phyloP scores from a whole-genome alignment of 2,329 filamentous ascomycete genomes.

The Trichoderma sp. region DNA sequence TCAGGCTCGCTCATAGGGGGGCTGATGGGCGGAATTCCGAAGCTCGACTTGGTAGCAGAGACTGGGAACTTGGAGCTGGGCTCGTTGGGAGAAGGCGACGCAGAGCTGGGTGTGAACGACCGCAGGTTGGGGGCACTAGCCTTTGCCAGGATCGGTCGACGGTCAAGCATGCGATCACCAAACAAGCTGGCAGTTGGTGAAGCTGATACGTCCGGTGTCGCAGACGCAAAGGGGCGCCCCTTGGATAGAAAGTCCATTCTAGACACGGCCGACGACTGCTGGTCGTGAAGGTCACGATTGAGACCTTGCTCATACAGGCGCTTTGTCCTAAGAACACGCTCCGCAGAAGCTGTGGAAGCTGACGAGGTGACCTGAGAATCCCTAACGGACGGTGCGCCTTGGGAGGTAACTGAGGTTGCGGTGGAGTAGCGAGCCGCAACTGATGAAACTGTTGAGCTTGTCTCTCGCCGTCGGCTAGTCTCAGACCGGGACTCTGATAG shows the following conservation, averaged over 20 bases:
- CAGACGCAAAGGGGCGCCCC: conserved; percentile 51
- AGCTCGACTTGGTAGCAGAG: conserved; percentile 33
- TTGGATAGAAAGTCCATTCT: conserved; percentile 76
- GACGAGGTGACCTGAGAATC: conserved; percentile 46
- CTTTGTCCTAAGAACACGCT: conserved; percentile 67
- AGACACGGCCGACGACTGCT: conserved; percentile 73
- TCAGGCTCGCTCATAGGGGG: conserved; percentile 68
- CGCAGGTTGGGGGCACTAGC: conserved; percentile 69
- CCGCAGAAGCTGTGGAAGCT: conserved; percentile 45
- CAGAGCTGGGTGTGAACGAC: conserved; percentile 48
- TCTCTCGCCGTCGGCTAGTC: conserved; percentile 76
- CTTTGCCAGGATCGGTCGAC: conserved; percentile 49
- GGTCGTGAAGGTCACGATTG: conserved; percentile 75
- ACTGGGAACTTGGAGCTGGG: conserved; percentile 38
- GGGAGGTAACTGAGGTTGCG: conserved; percentile 80
- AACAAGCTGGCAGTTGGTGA: conserved; percentile 47
- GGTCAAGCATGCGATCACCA: conserved; percentile 47
- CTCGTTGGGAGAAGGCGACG: conserved; percentile 27
- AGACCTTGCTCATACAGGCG: conserved; percentile 82
- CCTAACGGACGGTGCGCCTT: conserved; percentile 53
- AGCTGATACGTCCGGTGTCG: conserved; percentile 53
- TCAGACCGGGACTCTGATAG: conserved; percentile 52
- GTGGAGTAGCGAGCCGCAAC: conserved; percentile 69
- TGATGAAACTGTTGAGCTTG: conserved; percentile 79
- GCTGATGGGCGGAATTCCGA: conserved; percentile 42